Percentiles rank a stretch among this genome's conserved stretches.
These are phyloP conservation scores for Umbilicaria muhlenbergii DNA, from an alignment of 495 filamentous ascomycete genomes.

Conservation along the genomic window DNA sequence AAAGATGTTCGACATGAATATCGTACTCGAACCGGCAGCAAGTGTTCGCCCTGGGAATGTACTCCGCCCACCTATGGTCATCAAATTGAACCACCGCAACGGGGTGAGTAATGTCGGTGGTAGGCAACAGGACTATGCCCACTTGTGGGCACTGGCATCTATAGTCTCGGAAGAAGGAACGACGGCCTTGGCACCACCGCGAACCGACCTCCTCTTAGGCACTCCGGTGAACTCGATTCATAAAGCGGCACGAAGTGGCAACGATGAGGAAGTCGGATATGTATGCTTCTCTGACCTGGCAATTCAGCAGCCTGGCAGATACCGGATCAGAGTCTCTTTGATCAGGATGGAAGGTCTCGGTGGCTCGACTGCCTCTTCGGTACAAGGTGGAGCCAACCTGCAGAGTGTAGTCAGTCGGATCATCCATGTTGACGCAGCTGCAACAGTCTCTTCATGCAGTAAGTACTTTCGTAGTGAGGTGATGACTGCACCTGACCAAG, in stretches of 20 bases:
- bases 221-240: neutral
- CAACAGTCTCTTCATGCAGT: no score
- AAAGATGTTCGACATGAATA: neutral
- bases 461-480: no score
- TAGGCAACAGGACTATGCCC: neutral
- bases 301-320: neutral
- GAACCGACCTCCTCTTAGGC: neutral
- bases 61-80: neutral
- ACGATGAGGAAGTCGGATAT: neutral
- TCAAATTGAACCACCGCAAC: neutral
- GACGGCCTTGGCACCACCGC: neutral
- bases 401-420: neutral
- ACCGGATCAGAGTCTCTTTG: constrained; percentile 1
- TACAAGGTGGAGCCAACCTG: neutral
- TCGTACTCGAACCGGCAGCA: neutral
- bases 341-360: neutral
- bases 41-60: neutral
- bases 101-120: neutral
- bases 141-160: neutral
- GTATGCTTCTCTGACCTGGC: neutral
- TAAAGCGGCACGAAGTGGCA: neutral
- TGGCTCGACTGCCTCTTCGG: no score
- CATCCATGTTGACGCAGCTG: neutral
- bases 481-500: no score
- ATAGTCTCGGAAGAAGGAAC: neutral